Percentiles rank a stretch among this genome's conserved stretches.
These are phyloP conservation scores for Selenicereus undatus DNA, from an alignment of 148 eudicot genomes.

Conservation along the genomic window DNA sequence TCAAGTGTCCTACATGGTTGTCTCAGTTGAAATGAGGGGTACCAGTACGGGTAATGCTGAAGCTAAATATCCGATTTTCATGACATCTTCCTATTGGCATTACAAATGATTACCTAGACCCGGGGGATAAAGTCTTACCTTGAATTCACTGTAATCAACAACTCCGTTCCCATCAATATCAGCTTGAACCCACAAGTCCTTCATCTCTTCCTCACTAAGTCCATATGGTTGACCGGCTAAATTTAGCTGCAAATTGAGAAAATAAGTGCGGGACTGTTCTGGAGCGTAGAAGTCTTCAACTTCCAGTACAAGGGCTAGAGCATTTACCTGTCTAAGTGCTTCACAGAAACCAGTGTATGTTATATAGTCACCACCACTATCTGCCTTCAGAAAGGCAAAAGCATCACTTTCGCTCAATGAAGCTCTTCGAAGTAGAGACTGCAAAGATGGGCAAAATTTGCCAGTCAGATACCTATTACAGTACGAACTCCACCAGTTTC, in stretches of 20 bases:
- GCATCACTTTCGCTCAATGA: conserved; percentile 72
- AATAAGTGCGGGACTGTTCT: conserved; percentile 3
- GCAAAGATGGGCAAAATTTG: conserved; percentile 17
- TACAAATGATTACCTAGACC: too few relatives aligned
- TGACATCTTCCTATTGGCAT: not conserved
- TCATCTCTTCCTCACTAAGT: conserved; percentile 65
- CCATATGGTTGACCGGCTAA: conserved; percentile 72
- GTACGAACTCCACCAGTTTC: not conserved
- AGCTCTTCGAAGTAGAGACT: conserved; percentile 82
- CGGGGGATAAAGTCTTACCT: conserved; percentile 34
- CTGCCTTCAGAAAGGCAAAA: conserved; percentile 75
- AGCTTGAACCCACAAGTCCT: conserved; percentile 92
- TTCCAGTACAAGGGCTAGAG: not conserved
- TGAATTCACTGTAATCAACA: conserved; percentile 77
- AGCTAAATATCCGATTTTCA: not conserved
- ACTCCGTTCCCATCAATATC: conserved; percentile 89
- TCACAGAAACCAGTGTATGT: conserved; percentile 76
- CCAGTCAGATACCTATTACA: not conserved
- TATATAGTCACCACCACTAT: conserved; percentile 61
- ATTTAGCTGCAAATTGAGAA: conserved; percentile 55
- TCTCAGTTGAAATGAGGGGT: not conserved
- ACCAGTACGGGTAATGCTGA: not conserved
- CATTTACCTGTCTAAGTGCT: conserved; percentile 67
- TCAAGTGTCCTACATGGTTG: not conserved
- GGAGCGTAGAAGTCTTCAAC: not conserved